Evolutionary conservation across 768 basidiomycete species (phyloP), one percentile per base, ranked within the genome.

Genomic region (Boletales sp.): DNA sequence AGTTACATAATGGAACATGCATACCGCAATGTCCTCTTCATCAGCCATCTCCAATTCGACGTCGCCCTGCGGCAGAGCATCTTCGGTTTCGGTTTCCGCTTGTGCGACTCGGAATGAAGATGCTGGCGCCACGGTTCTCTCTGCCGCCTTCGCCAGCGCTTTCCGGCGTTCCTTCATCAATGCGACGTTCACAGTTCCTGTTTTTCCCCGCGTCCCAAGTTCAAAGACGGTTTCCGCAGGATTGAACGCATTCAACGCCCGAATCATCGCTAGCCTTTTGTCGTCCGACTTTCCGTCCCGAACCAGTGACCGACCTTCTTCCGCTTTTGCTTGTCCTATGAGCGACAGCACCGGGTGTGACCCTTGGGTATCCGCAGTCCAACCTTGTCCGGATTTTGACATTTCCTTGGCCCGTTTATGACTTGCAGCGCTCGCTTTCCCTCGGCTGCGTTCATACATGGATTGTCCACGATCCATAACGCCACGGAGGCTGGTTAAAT

Each of bases 371-470:
- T 82, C 78, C 3, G 80, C 82, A 3, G 84, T 81, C 84, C 87
- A 91, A 47, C 84, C 81, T 1, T 78, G 72, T 35, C 80, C 78
- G 15, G 66, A 64, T 59, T 88, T 90, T 42, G 78, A 74, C 75
- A 97, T 86, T 50, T 85, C 86, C 62, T 98, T 98, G 13, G 94
- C 87, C 6, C 94, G 83, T 55, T 85, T 83, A 70, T 97, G 91
- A 61, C 87, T 88, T 48, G 84, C 84, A 14, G 80, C 78, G 60
- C 85, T 88, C 15, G 95, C 94, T 63, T 94, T 97, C 18, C 87
- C 88, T 66, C 91, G 86, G 53, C 90, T 91, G 30, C 93, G 84
- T 61, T 97, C 94, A 65, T 95, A 98, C 90, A 98, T 88, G 2
- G 78, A 72, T 55, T 97, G 93, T 0, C 94, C 94, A 45, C 90